Evolutionary conservation across 2,329 filamentous ascomycete genomes (phyloP).

Genomic region (Alternaria triticimaculans): DNA sequence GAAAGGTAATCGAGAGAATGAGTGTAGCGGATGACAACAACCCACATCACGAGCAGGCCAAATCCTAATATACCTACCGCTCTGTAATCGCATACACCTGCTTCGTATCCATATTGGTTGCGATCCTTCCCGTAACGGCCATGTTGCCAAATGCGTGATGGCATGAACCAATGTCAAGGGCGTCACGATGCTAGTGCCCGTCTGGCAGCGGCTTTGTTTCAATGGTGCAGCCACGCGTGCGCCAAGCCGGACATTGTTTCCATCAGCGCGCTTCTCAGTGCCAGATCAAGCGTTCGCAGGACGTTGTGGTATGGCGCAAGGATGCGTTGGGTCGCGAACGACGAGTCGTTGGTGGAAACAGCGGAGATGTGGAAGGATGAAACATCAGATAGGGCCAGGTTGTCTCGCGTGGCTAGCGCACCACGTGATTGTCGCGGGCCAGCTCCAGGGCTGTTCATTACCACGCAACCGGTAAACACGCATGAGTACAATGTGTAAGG

Average conservation of each 20-base stretch:
- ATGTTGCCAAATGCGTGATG: neutral
- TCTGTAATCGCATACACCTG: neutral
- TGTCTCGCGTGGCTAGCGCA: neutral
- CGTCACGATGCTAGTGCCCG: neutral
- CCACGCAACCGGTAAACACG: neutral
- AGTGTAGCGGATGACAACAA: neutral
- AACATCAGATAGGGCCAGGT: neutral
- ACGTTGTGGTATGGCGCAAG: neutral
- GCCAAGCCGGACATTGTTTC: neutral
- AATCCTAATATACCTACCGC: neutral
- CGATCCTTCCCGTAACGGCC: neutral
- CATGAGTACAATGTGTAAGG: neutral
- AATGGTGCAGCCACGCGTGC: neutral
- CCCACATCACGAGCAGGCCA: neutral
- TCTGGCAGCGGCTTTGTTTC: neutral
- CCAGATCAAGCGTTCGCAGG: neutral
- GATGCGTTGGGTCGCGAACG: neutral
- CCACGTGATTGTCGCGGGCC: neutral
- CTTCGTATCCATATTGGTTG: neutral
- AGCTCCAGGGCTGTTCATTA: neutral
- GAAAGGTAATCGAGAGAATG: slow-evolving; percentile 6
- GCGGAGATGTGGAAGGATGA: neutral
- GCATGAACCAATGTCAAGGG: neutral
- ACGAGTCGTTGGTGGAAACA: neutral
- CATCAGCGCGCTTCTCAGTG: neutral